Evolutionary conservation across 352 stramenopile species (phyloP).

Genomic region (Phytopythium sindhum): DNA sequence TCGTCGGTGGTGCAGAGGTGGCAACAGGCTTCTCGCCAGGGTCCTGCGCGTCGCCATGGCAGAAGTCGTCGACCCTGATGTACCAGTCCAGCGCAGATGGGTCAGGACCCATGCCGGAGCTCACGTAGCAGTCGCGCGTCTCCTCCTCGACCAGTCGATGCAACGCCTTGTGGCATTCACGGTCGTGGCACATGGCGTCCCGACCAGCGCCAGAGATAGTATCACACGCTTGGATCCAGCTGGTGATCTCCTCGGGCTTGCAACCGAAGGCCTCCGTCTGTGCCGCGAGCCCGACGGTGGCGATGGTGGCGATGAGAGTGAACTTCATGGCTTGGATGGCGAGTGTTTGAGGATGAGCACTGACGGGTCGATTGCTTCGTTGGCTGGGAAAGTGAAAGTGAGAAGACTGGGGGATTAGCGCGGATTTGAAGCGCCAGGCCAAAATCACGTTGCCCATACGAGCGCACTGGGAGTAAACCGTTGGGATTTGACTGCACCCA

Average conservation of each 20-base stretch:
- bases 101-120: neutral
- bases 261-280: neutral
- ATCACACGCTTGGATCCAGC: constrained; percentile 2
- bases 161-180: neutral
- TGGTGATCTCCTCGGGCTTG: neutral
- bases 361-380: neutral
- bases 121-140: constrained; percentile 3
- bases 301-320: neutral
- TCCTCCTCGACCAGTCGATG: neutral
- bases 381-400: neutral
- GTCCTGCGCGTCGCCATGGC: neutral
- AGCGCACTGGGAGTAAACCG: no score
- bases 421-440: no score
- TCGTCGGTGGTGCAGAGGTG: neutral
- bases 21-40: neutral
- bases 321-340: neutral
- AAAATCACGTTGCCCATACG: no score
- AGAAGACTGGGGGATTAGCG: no score
- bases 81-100: neutral
- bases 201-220: neutral
- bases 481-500: neutral
- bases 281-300: neutral
- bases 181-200: constrained; percentile 1
- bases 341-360: neutral
- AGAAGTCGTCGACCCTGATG: constrained; percentile 2